Evolutionary conservation across 805 yeast species (phyloP).

Genomic region (Kodamaea kakaduensis): DNA sequence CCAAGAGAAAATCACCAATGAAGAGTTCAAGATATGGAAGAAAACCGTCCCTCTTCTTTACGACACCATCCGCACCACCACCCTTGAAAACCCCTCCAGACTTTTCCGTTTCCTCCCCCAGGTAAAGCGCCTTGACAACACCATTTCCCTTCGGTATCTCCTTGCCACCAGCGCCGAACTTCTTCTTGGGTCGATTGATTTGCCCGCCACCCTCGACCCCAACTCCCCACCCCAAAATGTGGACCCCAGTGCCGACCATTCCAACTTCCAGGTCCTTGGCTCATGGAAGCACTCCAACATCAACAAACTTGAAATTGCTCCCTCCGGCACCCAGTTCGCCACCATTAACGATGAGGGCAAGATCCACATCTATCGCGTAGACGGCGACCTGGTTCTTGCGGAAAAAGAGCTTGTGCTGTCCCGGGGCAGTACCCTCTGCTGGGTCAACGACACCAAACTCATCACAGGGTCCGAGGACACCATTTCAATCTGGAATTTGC

Average conservation of each 20-base stretch:
- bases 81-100: constrained; percentile 67
- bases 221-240: constrained; percentile 16
- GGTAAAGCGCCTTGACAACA: constrained; percentile 19
- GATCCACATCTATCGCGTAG: constrained; percentile 40
- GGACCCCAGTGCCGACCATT: constrained; percentile 19
- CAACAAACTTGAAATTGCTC: constrained; percentile 56
- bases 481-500: no score
- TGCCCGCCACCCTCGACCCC: constrained; percentile 50
- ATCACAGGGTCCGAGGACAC: constrained; percentile 67
- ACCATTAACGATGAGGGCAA: constrained; percentile 53
- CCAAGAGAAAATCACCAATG: constrained; percentile 63
- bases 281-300: constrained; percentile 63
- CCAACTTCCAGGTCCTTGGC: constrained; percentile 41
- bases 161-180: constrained; percentile 50
- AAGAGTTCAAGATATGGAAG: constrained; percentile 78
- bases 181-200: constrained; percentile 37
- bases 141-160: constrained; percentile 36
- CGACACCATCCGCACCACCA: constrained; percentile 65
- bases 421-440: constrained; percentile 65
- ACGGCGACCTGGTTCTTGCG: constrained; percentile 3
- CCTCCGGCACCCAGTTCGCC: constrained; percentile 46
- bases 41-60: constrained; percentile 77
- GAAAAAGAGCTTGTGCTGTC: constrained; percentile 47
- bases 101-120: constrained; percentile 65
- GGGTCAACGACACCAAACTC: constrained; percentile 50